Conservation (phyloP, 495 filamentous ascomycete genomes). For the Pseudevernia furfuracea region DNA sequence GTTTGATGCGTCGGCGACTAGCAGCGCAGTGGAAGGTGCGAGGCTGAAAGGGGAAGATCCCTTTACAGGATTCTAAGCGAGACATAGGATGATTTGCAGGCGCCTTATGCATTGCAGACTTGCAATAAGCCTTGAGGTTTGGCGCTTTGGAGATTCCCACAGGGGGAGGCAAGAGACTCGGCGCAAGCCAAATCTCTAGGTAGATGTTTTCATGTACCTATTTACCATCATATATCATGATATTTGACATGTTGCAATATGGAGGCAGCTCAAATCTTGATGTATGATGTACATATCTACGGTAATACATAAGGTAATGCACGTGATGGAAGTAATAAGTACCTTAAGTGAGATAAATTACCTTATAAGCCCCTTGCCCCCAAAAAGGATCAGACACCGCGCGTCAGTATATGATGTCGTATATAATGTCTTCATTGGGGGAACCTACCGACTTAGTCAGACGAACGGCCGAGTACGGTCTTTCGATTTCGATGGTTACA, state of each 20-base stretch:
- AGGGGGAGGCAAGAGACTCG: background rate
- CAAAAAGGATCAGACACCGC: too few species aligned
- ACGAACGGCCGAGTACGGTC: too few species aligned
- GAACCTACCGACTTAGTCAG: too few species aligned
- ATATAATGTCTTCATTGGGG: too few species aligned
- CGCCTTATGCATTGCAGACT: background rate
- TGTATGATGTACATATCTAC: too few species aligned
- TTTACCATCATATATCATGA: background rate
- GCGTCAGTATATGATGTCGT: too few species aligned
- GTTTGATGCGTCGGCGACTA: background rate
- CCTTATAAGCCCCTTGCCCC: too few species aligned
- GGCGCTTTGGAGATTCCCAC: background rate
- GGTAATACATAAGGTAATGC: too few species aligned
- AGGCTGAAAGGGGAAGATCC: constrained; percentile 21
- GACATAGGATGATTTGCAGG: background rate
- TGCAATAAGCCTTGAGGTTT: background rate
- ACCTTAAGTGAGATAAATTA: too few species aligned
- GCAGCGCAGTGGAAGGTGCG: constrained; percentile 4
- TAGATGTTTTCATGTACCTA: background rate
- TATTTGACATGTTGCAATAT: background rate
- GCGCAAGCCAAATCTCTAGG: background rate
- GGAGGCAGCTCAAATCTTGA: background rate
- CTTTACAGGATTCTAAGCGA: constrained; percentile 19
- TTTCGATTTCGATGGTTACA: too few species aligned
- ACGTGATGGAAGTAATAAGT: too few species aligned